Percentiles rank a stretch among this genome's conserved stretches.
Conservation (phyloP, 2,329 filamentous ascomycete species). For the Aaosphaeria pasadenensis region DNA sequence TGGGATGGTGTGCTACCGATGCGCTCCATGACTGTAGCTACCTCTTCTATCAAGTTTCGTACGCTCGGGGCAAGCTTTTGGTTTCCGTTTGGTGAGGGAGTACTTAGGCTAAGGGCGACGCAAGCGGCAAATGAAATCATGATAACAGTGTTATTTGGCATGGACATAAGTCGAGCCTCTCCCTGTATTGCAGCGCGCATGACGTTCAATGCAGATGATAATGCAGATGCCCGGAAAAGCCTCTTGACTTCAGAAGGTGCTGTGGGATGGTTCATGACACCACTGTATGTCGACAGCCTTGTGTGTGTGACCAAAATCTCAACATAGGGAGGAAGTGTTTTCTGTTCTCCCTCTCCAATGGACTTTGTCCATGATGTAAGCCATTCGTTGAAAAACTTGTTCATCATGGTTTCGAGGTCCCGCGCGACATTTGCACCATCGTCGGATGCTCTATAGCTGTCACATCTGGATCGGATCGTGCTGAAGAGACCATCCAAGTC, state of each 20-base stretch:
- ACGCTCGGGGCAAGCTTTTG: slow-evolving; percentile 34
- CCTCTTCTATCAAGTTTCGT: slow-evolving; percentile 55
- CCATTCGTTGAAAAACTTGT: slow-evolving; percentile 65
- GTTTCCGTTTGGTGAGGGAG: slow-evolving; percentile 18
- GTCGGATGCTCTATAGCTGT: slow-evolving; percentile 52
- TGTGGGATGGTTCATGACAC: slow-evolving; percentile 71
- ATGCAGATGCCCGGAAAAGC: slow-evolving; percentile 68
- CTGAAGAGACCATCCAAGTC: slow-evolving; percentile 61
- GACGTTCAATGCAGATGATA: slow-evolving; percentile 72
- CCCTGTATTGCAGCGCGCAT: slow-evolving; percentile 72
- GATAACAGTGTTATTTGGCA: slow-evolving; percentile 76
- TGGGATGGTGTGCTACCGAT: slow-evolving; percentile 66
- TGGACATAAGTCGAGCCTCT: slow-evolving; percentile 66
- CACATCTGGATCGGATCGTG: slow-evolving; percentile 58
- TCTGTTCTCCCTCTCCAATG: slow-evolving; percentile 37
- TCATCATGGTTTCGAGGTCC: slow-evolving; percentile 50
- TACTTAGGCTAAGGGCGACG: slow-evolving; percentile 50
- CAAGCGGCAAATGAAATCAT: slow-evolving; percentile 69
- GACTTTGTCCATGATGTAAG: slow-evolving; percentile 55
- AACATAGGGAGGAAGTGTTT: slow-evolving; percentile 66
- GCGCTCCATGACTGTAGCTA: slow-evolving; percentile 65
- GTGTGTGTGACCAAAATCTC: slow-evolving; percentile 72
- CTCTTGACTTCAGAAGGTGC: slow-evolving; percentile 68
- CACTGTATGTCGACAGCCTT: slow-evolving; percentile 69
- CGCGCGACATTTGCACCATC: slow-evolving; percentile 53